A percentile compares a stretch with the other conserved stretches of the same genome.
Evolutionary conservation across 306 rosid genomes (phyloP).

Genomic region (Aeschynomene evenia): DNA sequence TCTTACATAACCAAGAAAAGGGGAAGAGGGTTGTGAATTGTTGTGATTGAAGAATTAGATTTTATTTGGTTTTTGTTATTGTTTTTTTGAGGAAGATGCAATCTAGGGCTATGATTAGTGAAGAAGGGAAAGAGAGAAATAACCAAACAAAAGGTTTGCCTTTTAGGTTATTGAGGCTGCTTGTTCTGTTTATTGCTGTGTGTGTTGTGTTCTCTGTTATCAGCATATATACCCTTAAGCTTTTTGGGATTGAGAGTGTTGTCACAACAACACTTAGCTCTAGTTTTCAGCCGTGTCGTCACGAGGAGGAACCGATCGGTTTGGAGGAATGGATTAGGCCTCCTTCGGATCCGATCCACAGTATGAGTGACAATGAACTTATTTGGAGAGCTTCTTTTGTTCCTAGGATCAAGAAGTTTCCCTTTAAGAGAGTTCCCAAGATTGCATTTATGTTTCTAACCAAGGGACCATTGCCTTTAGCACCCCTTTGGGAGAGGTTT

Average conservation of each 20-base stretch:
- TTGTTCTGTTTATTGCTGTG: constrained; percentile 60
- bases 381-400: constrained; percentile 83
- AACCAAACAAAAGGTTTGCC: constrained; percentile 66
- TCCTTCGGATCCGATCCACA: constrained; percentile 60
- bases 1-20: not conserved
- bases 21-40: constrained; percentile 3
- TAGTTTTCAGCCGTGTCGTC: constrained; percentile 64
- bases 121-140: constrained; percentile 76
- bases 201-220: constrained; percentile 65
- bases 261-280: constrained; percentile 50
- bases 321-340: constrained; percentile 69
- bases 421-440: constrained; percentile 78
- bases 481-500: constrained; percentile 98
- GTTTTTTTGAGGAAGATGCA: constrained; percentile 52
- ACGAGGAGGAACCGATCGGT: constrained; percentile 39
- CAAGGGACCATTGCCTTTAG: constrained; percentile 86
- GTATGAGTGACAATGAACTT: constrained; percentile 69
- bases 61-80: not conserved
- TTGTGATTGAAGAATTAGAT: constrained; percentile 11
- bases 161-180: constrained; percentile 50
- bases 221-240: constrained; percentile 68
- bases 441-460: constrained; percentile 95
- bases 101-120: constrained; percentile 59
- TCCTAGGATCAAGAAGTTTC: constrained; percentile 62
- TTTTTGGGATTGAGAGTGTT: constrained; percentile 61